Base-by-base conservation (phyloP, 176 grass and related monocot genomes). In the Oryza meyeriana region DNA sequence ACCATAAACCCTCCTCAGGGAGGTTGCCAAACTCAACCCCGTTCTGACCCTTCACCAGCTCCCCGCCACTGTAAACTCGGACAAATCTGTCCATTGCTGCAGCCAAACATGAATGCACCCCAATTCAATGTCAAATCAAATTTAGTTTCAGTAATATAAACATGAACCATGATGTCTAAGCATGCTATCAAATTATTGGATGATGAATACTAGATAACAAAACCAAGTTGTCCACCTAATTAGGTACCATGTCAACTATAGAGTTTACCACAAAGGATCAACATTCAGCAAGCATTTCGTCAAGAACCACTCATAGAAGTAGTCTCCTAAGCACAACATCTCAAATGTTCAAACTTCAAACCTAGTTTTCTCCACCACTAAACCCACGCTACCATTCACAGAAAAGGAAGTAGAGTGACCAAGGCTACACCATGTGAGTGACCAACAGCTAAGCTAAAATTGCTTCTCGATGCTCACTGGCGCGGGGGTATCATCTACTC, bases 51-150 rank as follows among this genome's bases (percentile, higher is more conserved):
- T 86, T 86, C 66, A 73, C 58, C 17, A 86, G 84, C 32, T 79
- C 40, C 18, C 84, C 84, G 0, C 76, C 84, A 31, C 76, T 65
- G 84, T 85, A 79, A 50, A 85, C 25, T 38, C 68, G 59, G 67
- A 86, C 84, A 39, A 86, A 85, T 79, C 35, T 85, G 59, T 85
- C 84, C 84, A 85, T 85, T 11, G 0, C 41, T 48, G 41, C 76
- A 79, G 76, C 67, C 41, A 57, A 24, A 31, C 32, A 79, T 18
- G 32, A 72, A 26, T 36, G 14, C 74, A 71, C n/a, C 38, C 2
- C 8, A 55, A 40, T 24, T 79, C 13, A 12, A 38, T 61, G 30
- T 72, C 17, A 79, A 31, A 8, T 31, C 12, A 55, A 34, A 58
- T 65, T 35, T 12, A 27, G 61, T 27, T 29, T 11, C 13, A 84